Evolutionary conservation across 306 rosid species (phyloP), one percentile per base, ranked within the genome.

Genomic region (Fragaria vesca): DNA sequence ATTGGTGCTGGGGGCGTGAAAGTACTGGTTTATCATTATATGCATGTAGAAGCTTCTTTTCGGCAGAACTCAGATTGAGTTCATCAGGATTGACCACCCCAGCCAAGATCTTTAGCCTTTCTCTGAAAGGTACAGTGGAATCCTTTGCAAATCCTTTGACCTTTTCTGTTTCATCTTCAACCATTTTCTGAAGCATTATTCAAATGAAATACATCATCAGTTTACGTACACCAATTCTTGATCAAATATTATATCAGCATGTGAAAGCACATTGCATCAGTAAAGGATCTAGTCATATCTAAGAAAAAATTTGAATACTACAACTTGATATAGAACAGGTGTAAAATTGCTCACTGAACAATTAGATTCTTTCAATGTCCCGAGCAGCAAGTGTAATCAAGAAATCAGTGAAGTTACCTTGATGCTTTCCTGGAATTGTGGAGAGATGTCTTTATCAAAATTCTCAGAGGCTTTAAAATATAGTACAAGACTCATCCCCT

Each of bases 1-100:
- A 93, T 72, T 78, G 83, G 87, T 95, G 99, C 60, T 95, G 99
- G 17, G 99, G 99, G 47, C 97, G 92, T 12, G 99, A 95, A 66
- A 95, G 97, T 51, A 92, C 96, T 43, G 97, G 97, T 77, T 95
- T 95, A 81, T 89, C 96, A 54, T 95, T 91, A 87, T 93, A 95
- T 65, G 96, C 88, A 65, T 88, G 71, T 47, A 93, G 86, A 32
- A 95, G 91, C 90, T 93, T 93, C 87, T 42, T 91, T 78, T 93
- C 99, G 21, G 97, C 67, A 40, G 97, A 87, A 72, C 93, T 85
- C 85, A 92, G 54, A n/a, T 87, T 83, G 81, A 95, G 91, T 74
- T 95, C 97, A 71, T 95, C 97, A 36, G 96, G 97, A 79, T 95
- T 93, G 21, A 74, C 93, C 18, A 95, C 84, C 72, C 97, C 97